Evolutionary conservation across 139 green algal species (phyloP).

Genomic region (Micractinium conductrix): DNA sequence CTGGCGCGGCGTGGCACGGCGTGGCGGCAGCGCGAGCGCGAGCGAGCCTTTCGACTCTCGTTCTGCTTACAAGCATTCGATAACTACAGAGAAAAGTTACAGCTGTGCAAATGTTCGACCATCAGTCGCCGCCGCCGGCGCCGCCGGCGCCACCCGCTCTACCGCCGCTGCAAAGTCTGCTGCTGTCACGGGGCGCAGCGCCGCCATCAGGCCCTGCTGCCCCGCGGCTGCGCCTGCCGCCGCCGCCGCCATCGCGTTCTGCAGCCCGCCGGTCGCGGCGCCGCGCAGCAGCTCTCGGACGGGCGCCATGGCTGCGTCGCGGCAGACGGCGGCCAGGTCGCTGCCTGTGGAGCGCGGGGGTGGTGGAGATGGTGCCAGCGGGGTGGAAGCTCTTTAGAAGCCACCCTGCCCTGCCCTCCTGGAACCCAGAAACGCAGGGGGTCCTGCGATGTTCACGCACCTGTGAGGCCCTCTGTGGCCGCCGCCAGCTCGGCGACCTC

Average conservation of each 20-base stretch:
- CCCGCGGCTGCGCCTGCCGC: background rate
- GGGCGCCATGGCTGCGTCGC: conserved; percentile 61
- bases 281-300: conserved; percentile 63
- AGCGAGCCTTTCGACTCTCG: too few relatives aligned
- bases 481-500: conserved; percentile 16
- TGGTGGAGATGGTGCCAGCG: too few relatives aligned
- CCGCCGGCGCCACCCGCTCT: background rate
- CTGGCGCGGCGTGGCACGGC: too few relatives aligned
- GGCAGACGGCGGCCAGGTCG: conserved; percentile 56
- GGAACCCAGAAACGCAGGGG: too few relatives aligned
- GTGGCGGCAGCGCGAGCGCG: too few relatives aligned
- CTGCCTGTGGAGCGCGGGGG: conserved; percentile 64
- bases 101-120: too few relatives aligned
- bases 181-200: background rate
- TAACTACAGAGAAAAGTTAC: too few relatives aligned
- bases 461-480: conserved; percentile 40
- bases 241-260: background rate
- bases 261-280: background rate
- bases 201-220: background rate
- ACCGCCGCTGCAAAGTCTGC: conserved; percentile 1
- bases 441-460: too few relatives aligned
- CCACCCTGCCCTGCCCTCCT: too few relatives aligned
- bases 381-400: too few relatives aligned
- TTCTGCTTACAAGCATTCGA: too few relatives aligned
- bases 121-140: too few relatives aligned